Base-by-base conservation (phyloP, 768 basidiomycete species). In the Lactarius sp. region DNA sequence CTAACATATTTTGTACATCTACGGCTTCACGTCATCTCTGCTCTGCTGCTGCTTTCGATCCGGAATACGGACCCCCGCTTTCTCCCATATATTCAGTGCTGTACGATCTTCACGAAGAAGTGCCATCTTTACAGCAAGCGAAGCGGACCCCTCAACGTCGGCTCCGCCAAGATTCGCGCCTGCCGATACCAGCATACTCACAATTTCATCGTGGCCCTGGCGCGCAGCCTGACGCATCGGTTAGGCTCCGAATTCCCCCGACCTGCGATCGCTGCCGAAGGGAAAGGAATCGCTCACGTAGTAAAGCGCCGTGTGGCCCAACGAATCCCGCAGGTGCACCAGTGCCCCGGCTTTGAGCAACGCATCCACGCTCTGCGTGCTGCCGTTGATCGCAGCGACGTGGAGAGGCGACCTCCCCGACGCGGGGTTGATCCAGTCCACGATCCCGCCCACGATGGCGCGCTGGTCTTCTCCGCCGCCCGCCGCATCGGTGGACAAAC, bases 221-320 rank as follows among this genome's bases (percentile, higher is more conserved):
- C 92, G 81, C 33, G 90, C 87, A 58, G 92, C 90, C 89, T 92
- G 64, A 47, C 50, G 39, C 18, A 31, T 34, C 46, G 18, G 36
- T 61, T 39, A 61, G 37, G 13, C 20, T 37, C 44, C n/a, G 44
- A 44, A 44, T 6, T 27, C 18, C 36, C 33, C 46, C 12, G 27
- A 31, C 13, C 8, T n/a, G 33, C 53, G 27, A 51, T 22, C 27
- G 13, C 42, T 18, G 6, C 36, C 52, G 16, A 27, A 52, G 58
- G 56, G 56, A 36, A 41, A 20, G 42, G 54, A 37, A 22, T 44
- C 18, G 73, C 84, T 69, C 66, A 90, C 90, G 74, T 92, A 89
- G 74, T 93, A 94, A 16, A 94, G 76, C 3, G 90, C 82, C 14
- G 92, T 93, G 69, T 94, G 92, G 2, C 90, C 93, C 51, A 94